These are phyloP conservation scores for Termitomyces sp. DNA, from an alignment of 1,284 basidiomycete genomes.

Conservation along the genomic window DNA sequence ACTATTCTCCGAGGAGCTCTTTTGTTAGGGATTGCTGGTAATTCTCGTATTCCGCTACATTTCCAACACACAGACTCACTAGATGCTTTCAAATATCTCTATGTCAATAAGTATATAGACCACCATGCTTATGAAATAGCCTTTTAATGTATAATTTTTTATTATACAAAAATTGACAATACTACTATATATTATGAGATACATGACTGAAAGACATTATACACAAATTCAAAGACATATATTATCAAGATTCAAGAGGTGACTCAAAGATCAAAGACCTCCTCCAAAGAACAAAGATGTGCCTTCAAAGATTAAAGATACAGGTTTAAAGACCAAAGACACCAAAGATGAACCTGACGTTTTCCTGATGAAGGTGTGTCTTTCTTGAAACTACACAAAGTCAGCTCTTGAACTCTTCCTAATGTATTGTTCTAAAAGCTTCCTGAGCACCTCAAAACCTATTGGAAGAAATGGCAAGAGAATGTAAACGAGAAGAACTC, in stretches of 20 bases:
- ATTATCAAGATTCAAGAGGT: neutral
- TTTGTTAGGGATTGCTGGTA: conserved; percentile 12
- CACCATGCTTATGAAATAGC: conserved; percentile 24
- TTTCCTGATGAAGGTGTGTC: neutral
- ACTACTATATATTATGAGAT: neutral
- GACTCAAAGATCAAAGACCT: neutral
- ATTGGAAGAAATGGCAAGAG: no score
- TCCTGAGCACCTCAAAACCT: no score
- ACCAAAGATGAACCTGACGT: neutral
- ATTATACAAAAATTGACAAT: no score
- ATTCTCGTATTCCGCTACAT: neutral
- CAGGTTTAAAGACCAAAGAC: neutral
- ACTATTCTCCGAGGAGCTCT: conserved; percentile 21
- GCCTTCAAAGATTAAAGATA: neutral
- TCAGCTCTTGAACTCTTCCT: no score
- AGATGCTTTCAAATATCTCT: conserved; percentile 22
- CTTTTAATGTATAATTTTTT: conserved; percentile 1
- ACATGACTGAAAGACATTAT: no score
- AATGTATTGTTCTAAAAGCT: no score
- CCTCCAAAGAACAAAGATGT: neutral
- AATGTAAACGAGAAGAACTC: no score
- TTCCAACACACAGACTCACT: conserved; percentile 11
- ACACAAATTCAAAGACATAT: no score
- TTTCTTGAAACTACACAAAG: no score
- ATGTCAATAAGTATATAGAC: conserved; percentile 27